Percentiles rank a stretch among this genome's conserved stretches.
Evolutionary conservation across 768 basidiomycete species (phyloP).

Genomic region (Russula abietina): DNA sequence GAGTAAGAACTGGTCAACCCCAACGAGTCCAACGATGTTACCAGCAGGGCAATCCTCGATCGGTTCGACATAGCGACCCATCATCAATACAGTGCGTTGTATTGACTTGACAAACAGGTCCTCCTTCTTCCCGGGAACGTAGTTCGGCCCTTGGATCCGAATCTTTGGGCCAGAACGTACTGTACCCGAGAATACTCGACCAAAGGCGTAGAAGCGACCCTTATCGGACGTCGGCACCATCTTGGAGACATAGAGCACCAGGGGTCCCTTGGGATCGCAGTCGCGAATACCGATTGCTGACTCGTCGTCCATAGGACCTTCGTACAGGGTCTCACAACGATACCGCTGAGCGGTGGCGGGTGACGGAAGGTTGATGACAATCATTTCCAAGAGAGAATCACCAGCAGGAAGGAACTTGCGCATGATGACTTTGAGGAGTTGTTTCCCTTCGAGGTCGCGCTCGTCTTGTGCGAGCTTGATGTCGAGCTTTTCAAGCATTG

Average conservation of each 20-base stretch:
- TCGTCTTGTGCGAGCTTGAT: conserved; percentile 84
- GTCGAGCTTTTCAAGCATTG: conserved; percentile 95
- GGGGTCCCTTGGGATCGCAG: conserved; percentile 93
- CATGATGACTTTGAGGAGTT: conserved; percentile 96
- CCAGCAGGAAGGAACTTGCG: conserved; percentile 99
- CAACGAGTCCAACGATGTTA: conserved; percentile 98
- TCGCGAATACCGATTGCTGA: conserved; percentile 98
- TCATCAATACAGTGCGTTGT: conserved; percentile 99
- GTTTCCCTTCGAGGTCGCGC: conserved; percentile 91
- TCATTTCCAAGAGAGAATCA: conserved; percentile 99
- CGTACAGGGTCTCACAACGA: conserved; percentile 99
- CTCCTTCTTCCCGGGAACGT: conserved; percentile 96
- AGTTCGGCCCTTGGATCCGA: conserved; percentile 99
- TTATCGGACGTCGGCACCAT: conserved; percentile 99
- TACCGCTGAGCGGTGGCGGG: conserved; percentile 96
- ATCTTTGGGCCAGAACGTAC: conserved; percentile 96
- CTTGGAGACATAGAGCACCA: conserved; percentile 98
- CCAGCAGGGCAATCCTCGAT: conserved; percentile 99
- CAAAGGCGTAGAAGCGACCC: conserved; percentile 99
- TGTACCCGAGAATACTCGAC: conserved; percentile 99
- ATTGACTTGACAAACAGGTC: conserved; percentile 97
- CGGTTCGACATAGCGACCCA: conserved; percentile 98
- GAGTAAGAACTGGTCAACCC: conserved; percentile 99
- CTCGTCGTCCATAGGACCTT: conserved; percentile 99
- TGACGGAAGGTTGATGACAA: conserved; percentile 98